Percentiles rank a stretch among this genome's conserved stretches.
Conservation (phyloP, 1,284 basidiomycete genomes). For the Ustilago cynodontis region DNA sequence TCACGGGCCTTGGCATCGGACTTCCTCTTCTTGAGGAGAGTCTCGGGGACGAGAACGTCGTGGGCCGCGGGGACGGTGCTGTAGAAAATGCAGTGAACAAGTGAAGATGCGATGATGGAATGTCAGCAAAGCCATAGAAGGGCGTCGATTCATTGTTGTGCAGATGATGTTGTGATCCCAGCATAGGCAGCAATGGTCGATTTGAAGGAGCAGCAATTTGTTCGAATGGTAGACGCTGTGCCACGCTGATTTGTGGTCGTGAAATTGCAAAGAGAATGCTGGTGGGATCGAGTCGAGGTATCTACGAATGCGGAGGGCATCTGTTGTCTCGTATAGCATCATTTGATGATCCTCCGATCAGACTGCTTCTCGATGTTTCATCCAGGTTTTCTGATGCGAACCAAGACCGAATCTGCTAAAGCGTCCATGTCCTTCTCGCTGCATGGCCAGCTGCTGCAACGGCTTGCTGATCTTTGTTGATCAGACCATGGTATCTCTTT, state of each 20-base stretch:
- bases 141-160: background rate
- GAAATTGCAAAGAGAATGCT: background rate
- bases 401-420: too few species aligned
- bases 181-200: slow-evolving; percentile 18
- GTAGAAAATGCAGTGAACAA: slow-evolving; percentile 5
- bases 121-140: slow-evolving; percentile 14
- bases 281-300: background rate
- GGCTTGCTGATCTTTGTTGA: too few species aligned
- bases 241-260: background rate
- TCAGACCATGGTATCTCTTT: too few species aligned
- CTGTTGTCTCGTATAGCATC: background rate
- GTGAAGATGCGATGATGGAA: background rate
- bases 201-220: background rate
- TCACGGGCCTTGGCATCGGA: slow-evolving; percentile 97
- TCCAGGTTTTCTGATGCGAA: background rate
- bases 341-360: background rate
- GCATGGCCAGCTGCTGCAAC: too few species aligned
- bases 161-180: slow-evolving; percentile 5
- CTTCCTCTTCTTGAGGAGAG: slow-evolving; percentile 82
- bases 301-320: background rate
- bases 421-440: too few species aligned
- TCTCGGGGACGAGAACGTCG: slow-evolving; percentile 69
- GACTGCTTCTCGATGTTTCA: background rate
- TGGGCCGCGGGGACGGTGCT: slow-evolving; percentile 66
- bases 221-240: background rate